phyloP scores from a whole-genome alignment of 1,284 basidiomycete species.

The Ustilago trichophora region DNA sequence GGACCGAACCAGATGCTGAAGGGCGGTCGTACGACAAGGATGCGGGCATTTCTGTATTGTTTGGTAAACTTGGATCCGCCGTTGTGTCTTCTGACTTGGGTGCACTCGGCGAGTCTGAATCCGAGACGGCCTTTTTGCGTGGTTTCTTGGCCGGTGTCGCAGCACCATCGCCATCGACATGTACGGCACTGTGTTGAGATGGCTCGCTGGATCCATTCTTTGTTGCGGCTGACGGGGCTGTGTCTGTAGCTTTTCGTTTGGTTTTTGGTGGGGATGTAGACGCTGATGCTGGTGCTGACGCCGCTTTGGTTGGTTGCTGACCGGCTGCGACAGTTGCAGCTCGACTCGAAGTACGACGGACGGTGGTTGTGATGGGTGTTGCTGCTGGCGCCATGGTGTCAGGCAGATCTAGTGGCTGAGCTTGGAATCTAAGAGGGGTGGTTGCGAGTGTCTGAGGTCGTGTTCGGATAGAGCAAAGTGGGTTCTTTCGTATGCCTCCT shows the following conservation, averaged over 20 bases:
- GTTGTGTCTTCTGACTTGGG: constrained; percentile 29
- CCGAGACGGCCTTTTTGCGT: constrained; percentile 33
- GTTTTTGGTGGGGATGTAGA: constrained; percentile 11
- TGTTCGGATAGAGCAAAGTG: background rate
- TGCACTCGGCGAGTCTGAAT: constrained; percentile 33
- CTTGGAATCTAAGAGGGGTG: background rate
- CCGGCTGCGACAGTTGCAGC: background rate
- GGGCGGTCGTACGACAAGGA: constrained; percentile 24
- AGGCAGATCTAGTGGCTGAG: background rate
- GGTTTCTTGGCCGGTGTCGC: constrained; percentile 20
- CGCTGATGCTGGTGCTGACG: background rate
- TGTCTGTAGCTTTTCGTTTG: constrained; percentile 25
- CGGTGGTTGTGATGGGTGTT: background rate
- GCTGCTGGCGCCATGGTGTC: constrained; percentile 13
- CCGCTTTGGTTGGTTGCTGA: background rate
- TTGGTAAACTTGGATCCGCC: constrained; percentile 37
- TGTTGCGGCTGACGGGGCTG: constrained; percentile 1
- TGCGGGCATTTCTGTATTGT: constrained; percentile 37
- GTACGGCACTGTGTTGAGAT: background rate
- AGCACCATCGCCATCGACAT: background rate
- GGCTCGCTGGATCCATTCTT: background rate
- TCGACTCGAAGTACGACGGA: constrained; percentile 17
- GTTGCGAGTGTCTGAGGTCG: background rate
- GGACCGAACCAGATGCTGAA: constrained; percentile 21
- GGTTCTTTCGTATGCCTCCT: background rate